phyloP scores from a whole-genome alignment of 2,329 filamentous ascomycete species.

The Botrytis hyacinthi region DNA sequence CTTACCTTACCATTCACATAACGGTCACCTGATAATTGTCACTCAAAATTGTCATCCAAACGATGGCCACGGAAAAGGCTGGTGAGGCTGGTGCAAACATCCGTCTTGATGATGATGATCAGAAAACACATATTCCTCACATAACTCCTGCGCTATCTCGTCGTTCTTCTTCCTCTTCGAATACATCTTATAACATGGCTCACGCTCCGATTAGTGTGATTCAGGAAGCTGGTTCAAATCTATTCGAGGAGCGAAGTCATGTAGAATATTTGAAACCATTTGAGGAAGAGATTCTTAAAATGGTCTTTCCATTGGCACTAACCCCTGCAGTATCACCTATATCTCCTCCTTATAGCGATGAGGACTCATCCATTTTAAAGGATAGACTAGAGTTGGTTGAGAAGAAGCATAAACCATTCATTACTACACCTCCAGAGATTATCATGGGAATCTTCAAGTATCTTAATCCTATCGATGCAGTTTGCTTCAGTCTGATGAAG shows the following conservation, averaged over 20 bases:
- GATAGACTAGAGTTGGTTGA: background rate
- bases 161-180: background rate
- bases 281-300: constrained; percentile 2
- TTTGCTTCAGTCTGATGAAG: constrained; percentile 29
- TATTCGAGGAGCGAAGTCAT: background rate
- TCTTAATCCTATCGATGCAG: constrained; percentile 29
- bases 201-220: background rate
- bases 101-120: background rate
- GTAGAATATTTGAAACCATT: background rate
- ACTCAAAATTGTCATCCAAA: background rate
- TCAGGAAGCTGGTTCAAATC: background rate
- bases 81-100: background rate
- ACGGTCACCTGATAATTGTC: background rate
- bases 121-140: background rate
- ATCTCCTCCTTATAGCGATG: background rate
- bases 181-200: background rate
- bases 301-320: background rate
- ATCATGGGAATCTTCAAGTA: constrained; percentile 26
- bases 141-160: background rate
- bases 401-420: background rate
- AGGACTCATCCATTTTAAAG: background rate
- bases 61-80: background rate
- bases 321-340: background rate
- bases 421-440: constrained; percentile 27
- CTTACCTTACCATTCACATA: background rate